Conservation (phyloP, 2,329 filamentous ascomycete species). For the Penicillium sp. region DNA sequence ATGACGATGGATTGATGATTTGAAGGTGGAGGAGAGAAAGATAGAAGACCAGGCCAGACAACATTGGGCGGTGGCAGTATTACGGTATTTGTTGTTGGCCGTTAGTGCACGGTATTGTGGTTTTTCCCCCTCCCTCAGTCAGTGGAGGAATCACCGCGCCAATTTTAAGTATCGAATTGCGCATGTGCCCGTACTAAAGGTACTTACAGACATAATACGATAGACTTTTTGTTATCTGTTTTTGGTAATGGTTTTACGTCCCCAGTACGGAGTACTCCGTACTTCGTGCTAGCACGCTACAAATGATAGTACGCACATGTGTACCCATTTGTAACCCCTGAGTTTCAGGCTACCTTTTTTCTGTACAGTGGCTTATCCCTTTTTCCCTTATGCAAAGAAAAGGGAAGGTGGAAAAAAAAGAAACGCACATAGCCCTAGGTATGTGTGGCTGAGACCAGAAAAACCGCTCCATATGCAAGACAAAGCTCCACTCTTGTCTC, state of each 20-base stretch:
- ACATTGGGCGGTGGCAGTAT: conserved; percentile 23
- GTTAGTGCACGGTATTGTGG: conserved; percentile 7
- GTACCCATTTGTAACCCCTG: conserved; percentile 5
- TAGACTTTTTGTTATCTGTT: background rate
- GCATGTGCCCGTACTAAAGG: background rate
- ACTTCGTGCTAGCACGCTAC: background rate
- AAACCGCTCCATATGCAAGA: background rate
- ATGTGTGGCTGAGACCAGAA: conserved; percentile 5
- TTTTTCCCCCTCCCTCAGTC: background rate
- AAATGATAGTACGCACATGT: background rate
- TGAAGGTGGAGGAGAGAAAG: conserved; percentile 24
- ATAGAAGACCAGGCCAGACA: conserved; percentile 23
- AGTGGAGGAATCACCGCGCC: background rate
- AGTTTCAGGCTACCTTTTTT: conserved; percentile 10
- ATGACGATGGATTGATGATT: conserved; percentile 26
- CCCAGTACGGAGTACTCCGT: too few relatives aligned
- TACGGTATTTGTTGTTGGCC: conserved; percentile 11
- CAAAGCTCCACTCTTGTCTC: conserved; percentile 1
- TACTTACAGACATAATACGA: background rate
- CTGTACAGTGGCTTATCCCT: background rate
- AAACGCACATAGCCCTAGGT: conserved; percentile 2
- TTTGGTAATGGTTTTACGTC: conserved; percentile 7
- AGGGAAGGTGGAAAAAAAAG: background rate
- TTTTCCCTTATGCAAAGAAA: background rate
- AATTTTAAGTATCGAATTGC: background rate